Conservation (phyloP, 805 yeast species). For the Teunomyces cretensis region DNA sequence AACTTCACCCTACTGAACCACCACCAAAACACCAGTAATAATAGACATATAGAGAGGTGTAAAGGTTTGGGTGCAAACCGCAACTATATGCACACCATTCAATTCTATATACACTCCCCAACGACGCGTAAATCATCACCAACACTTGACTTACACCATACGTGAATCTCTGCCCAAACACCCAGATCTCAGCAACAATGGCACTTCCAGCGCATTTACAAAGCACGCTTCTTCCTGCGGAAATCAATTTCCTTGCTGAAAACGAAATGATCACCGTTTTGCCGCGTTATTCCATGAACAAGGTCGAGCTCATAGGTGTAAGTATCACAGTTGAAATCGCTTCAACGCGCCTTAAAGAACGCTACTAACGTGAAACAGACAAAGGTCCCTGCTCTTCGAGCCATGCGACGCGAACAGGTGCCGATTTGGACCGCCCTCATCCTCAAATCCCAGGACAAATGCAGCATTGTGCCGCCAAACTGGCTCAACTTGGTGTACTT, state of each 20-base stretch:
- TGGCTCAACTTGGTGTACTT: constrained; percentile 70
- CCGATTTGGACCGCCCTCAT: constrained; percentile 89
- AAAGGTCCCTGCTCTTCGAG: constrained; percentile 56
- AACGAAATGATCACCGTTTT: constrained; percentile 69
- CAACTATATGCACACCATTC: not conserved
- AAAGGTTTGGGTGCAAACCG: not conserved
- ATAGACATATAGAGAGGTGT: no score
- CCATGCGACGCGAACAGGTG: constrained; percentile 66
- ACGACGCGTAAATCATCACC: constrained; percentile 1
- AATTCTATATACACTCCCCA: no score
- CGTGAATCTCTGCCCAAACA: not conserved
- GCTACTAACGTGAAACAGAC: constrained; percentile 30
- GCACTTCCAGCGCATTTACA: constrained; percentile 58
- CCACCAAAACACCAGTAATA: no score
- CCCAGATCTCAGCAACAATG: constrained; percentile 39
- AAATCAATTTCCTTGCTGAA: constrained; percentile 82
- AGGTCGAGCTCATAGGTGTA: constrained; percentile 65
- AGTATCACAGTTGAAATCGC: constrained; percentile 15
- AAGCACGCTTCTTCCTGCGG: constrained; percentile 67
- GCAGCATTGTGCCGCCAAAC: constrained; percentile 79
- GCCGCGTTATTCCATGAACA: constrained; percentile 73
- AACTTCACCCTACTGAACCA: no score
- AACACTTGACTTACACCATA: not conserved
- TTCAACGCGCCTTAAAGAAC: not conserved
- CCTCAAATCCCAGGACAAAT: constrained; percentile 79